phyloP scores from a whole-genome alignment of 306 rosid species.

The Cicer bijugum region DNA sequence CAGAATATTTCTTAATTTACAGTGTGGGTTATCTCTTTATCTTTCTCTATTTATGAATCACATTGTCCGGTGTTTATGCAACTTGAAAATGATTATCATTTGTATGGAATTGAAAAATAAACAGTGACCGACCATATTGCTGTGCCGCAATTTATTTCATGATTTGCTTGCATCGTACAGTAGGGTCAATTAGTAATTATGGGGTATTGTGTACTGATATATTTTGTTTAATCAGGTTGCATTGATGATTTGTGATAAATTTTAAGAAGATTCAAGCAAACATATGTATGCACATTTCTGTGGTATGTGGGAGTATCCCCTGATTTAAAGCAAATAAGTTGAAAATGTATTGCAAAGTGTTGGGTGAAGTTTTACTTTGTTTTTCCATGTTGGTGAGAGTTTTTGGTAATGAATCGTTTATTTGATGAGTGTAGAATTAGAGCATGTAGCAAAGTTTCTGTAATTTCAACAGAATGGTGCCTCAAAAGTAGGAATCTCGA shows the following conservation, averaged over 20 bases:
- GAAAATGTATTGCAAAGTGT: constrained; percentile 3
- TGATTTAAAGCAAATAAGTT: not conserved
- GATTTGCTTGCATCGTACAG: constrained; percentile 32
- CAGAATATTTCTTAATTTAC: constrained; percentile 1
- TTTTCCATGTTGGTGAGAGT: not conserved
- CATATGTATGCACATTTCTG: too few relatives aligned
- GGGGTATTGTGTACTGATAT: constrained; percentile 43
- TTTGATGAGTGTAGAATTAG: constrained; percentile 1
- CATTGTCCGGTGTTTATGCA: constrained; percentile 27
- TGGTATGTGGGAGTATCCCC: too few relatives aligned
- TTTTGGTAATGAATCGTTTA: not conserved
- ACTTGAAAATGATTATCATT: constrained; percentile 8
- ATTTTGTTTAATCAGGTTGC: constrained; percentile 63
- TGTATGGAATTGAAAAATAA: not conserved
- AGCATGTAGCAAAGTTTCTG: not conserved
- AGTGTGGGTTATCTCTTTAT: not conserved
- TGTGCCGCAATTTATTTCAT: not conserved
- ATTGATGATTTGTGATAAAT: constrained; percentile 71
- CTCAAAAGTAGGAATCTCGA: too few relatives aligned
- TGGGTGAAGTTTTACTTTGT: constrained; percentile 14
- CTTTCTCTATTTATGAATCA: not conserved
- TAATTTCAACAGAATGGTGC: too few relatives aligned
- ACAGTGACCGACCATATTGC: constrained; percentile 4
- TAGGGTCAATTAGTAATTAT: constrained; percentile 36
- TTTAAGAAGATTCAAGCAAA: constrained; percentile 54